phyloP scores from a whole-genome alignment of 2,329 filamentous ascomycete species.

The Amphichorda felina region DNA sequence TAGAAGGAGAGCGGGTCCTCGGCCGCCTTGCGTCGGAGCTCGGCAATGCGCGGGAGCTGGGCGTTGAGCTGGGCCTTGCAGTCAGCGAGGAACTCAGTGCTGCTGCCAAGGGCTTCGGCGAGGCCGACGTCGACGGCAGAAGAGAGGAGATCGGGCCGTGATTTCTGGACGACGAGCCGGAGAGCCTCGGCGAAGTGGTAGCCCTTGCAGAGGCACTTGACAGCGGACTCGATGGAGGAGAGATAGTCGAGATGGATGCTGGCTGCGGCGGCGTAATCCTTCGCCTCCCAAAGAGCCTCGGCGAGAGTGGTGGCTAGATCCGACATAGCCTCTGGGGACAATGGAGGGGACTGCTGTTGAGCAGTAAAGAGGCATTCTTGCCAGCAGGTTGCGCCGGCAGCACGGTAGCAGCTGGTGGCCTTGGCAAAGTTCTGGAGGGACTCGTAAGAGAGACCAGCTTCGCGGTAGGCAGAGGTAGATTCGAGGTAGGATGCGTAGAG shows the following conservation, averaged over 20 bases:
- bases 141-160: slow-evolving; percentile 49
- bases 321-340: slow-evolving; percentile 46
- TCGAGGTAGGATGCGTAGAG: slow-evolving; percentile 73
- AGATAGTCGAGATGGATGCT: slow-evolving; percentile 76
- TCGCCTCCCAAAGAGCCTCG: slow-evolving; percentile 69
- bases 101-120: slow-evolving; percentile 66
- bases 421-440: slow-evolving; percentile 63
- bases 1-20: slow-evolving; percentile 84
- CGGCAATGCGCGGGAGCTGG: slow-evolving; percentile 75
- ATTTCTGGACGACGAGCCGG: slow-evolving; percentile 55
- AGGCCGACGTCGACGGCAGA: slow-evolving; percentile 67
- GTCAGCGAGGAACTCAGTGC: slow-evolving; percentile 86
- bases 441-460: slow-evolving; percentile 86
- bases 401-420: slow-evolving; percentile 74
- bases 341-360: slow-evolving; percentile 48
- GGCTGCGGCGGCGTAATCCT: slow-evolving; percentile 72
- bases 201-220: slow-evolving; percentile 73
- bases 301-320: slow-evolving; percentile 65
- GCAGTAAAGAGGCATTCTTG: slow-evolving; percentile 80
- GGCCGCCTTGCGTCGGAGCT: slow-evolving; percentile 69
- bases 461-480: slow-evolving; percentile 63
- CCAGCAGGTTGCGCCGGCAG: slow-evolving; percentile 68
- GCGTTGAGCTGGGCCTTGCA: slow-evolving; percentile 76
- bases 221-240: slow-evolving; percentile 54
- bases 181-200: slow-evolving; percentile 85